These are phyloP conservation scores for Globisporangium echinulatum DNA, from an alignment of 352 stramenopile species.

Conservation along the genomic window DNA sequence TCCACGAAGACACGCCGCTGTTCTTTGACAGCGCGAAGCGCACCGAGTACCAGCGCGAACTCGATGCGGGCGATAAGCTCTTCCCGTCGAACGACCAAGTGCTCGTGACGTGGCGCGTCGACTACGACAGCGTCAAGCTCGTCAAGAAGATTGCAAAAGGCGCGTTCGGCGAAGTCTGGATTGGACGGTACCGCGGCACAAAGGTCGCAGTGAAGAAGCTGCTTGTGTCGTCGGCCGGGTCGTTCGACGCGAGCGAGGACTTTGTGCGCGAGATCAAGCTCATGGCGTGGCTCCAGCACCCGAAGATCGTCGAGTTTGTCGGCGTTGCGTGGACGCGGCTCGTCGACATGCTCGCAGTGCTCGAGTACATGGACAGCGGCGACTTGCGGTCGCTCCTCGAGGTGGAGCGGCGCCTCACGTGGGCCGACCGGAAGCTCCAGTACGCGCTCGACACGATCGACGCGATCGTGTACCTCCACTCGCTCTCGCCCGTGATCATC, in stretches of 20 bases:
- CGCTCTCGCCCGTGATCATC: conserved; percentile 52
- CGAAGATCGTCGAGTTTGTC: conserved; percentile 61
- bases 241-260: conserved; percentile 44
- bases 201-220: conserved; percentile 59
- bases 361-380: conserved; percentile 65
- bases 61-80: conserved; percentile 48
- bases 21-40: conserved; percentile 68
- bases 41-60: conserved; percentile 48
- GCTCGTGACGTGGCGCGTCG: conserved; percentile 62
- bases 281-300: conserved; percentile 64
- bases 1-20: conserved; percentile 66
- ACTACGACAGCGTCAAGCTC: conserved; percentile 63
- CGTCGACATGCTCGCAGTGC: conserved; percentile 59
- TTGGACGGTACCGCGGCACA: conserved; percentile 50
- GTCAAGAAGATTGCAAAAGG: conserved; percentile 60
- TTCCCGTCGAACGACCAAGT: conserved; percentile 68
- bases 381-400: conserved; percentile 56
- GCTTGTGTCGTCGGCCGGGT: conserved; percentile 31
- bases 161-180: conserved; percentile 66
- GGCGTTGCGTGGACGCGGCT: conserved; percentile 68
- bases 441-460: conserved; percentile 60
- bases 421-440: conserved; percentile 36
- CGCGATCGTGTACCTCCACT: conserved; percentile 67
- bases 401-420: conserved; percentile 18
- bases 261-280: conserved; percentile 69